A percentile compares a stretch with the other conserved stretches of the same genome.
Conservation (phyloP, 352 stramenopile genomes). For the Blastocystis sp. region DNA sequence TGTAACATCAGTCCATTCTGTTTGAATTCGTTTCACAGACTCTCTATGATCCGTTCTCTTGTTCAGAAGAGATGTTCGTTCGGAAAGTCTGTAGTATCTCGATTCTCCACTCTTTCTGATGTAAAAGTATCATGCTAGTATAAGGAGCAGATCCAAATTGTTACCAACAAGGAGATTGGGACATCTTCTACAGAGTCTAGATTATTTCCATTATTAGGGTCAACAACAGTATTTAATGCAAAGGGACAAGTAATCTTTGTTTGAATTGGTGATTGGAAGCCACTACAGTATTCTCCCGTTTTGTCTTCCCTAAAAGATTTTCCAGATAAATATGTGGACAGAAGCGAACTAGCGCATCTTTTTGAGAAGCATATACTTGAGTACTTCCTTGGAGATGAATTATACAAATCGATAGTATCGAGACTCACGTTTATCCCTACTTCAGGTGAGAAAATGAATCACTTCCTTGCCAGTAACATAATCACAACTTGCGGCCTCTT, state of each 20-base stretch:
- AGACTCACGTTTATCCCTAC: not conserved
- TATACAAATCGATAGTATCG: not conserved
- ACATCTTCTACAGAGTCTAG: not conserved
- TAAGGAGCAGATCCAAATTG: not conserved
- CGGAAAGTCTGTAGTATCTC: not conserved
- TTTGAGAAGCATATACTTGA: not conserved
- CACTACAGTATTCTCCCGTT: not conserved
- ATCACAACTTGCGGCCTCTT: not conserved
- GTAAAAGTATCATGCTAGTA: not conserved
- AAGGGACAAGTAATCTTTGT: not conserved
- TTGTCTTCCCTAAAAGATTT: not conserved
- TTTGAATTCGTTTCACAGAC: too few species aligned
- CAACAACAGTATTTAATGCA: not conserved
- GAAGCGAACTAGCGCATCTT: not conserved
- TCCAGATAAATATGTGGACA: not conserved
- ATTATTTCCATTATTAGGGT: not conserved
- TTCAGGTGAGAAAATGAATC: not conserved
- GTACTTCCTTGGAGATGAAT: not conserved
- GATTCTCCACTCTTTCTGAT: not conserved
- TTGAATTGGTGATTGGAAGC: not conserved
- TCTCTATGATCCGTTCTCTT: not conserved
- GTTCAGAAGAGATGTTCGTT: not conserved
- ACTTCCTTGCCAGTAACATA: not conserved
- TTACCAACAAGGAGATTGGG: not conserved
- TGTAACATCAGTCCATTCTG: too few species aligned